Evolutionary conservation across 192 early-diverging fungal genomes (phyloP), one percentile per base, ranked within the genome.

Genomic region (Backusella tuberculispora): DNA sequence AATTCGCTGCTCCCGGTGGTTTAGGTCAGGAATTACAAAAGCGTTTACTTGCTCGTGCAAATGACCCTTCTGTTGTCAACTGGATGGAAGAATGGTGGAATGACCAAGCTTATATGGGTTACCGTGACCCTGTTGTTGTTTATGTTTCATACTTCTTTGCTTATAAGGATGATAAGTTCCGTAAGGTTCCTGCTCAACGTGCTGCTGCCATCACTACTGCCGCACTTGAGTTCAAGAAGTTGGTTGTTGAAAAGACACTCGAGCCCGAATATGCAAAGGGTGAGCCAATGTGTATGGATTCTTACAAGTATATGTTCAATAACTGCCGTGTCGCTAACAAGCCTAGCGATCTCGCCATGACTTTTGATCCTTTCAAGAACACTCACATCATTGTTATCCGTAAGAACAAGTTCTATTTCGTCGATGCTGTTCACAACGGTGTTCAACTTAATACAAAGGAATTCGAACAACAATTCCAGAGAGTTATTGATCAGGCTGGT

Each of bases 1-100:
- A 95, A 68, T 99, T 99, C 81, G 85, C 86, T 12, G 86, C 87
- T 73, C 91, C 93, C 17, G 92, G 92, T n/a, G 92, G 94, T 53
- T 69, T 89, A 40, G 97, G 96, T 53, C 86, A 92, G 70, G 83
- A 89, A 82, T 90, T 99, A 47, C 97, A 98, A 85, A 80, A 90
- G 77, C 90, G 97, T 67, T 85, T 99, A 60, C 60, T 92, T 63
- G 91, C 91, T 70, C 88, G 92, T 56, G 92, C 91, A 4, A 86
- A 88, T 24, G 85, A 90, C 78, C 89, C 92, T 26, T 89, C 88
- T 64, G 87, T 90, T 63, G 88, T 88, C 41, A 95, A 94, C 87
- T 99, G 96, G 92, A 88, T 97, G 64, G 95, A 92, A 80, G 95
- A 96, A 77, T 99, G 98, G 98, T 99, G 98, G 98, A 94, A 95